Conservation (phyloP, 2,329 filamentous ascomycete species). For the Cladorrhinum sp. region DNA sequence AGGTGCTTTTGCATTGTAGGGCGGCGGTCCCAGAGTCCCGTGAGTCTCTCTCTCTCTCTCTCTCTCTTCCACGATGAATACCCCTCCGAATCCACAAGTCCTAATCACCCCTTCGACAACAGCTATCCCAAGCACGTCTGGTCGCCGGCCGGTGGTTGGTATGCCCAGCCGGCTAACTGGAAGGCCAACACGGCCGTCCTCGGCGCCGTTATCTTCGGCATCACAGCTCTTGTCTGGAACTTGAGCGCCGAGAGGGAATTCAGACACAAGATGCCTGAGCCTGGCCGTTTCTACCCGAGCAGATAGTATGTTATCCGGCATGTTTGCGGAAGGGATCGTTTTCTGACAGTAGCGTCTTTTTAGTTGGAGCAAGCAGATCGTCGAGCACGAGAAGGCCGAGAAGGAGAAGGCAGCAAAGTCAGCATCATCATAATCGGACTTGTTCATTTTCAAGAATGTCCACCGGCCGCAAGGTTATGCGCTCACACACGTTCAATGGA, state of each 20-base stretch:
- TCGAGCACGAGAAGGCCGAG: conserved; percentile 43
- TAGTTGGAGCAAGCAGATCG: conserved; percentile 46
- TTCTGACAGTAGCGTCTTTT: neutral
- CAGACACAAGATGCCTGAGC: conserved; percentile 74
- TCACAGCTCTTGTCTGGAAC: conserved; percentile 64
- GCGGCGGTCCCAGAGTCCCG: conserved; percentile 69
- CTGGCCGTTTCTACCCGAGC: conserved; percentile 77
- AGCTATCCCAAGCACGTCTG: conserved; percentile 99
- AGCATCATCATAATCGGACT: conserved; percentile 16
- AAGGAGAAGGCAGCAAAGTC: conserved; percentile 28
- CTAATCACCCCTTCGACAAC: conserved; percentile 17
- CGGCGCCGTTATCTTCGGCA: conserved; percentile 48
- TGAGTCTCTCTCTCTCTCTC: conserved; percentile 40
- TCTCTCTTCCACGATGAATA: neutral
- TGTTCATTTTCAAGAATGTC: too few species aligned
- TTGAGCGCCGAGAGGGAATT: conserved; percentile 71
- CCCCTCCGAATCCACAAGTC: conserved; percentile 14
- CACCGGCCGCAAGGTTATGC: too few species aligned
- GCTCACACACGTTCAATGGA: too few species aligned
- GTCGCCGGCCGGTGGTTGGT: conserved; percentile 98
- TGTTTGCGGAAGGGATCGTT: neutral
- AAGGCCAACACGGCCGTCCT: conserved; percentile 70
- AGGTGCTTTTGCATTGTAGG: conserved; percentile 45
- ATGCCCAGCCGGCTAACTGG: conserved; percentile 92
- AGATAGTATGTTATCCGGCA: conserved; percentile 64